Conservation (phyloP, 2,329 filamentous ascomycete genomes). For the Fusarium euwallaceae region DNA sequence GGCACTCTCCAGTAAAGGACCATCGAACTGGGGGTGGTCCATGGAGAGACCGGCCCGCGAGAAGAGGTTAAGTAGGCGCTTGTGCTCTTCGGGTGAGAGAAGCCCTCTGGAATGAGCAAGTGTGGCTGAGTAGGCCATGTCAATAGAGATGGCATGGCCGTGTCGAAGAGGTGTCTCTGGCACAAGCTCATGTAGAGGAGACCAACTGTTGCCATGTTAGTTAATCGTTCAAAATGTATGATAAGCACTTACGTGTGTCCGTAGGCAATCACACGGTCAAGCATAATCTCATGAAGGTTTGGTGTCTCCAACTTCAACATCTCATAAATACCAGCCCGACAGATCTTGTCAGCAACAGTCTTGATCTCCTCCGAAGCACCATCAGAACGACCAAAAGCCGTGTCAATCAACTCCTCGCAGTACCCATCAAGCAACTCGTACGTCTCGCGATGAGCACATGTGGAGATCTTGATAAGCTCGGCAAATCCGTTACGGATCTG, state of each 20-base stretch:
- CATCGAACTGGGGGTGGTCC: conserved; percentile 77
- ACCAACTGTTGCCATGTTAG: conserved; percentile 65
- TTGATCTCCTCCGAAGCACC: conserved; percentile 67
- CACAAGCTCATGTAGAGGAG: conserved; percentile 77
- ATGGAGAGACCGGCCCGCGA: conserved; percentile 78
- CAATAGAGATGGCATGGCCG: conserved; percentile 80
- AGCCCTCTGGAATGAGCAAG: conserved; percentile 74
- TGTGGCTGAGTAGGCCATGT: conserved; percentile 82
- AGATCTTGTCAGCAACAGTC: conserved; percentile 75
- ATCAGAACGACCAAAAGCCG: conserved; percentile 73
- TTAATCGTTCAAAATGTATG: too few relatives aligned
- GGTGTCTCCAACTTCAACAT: conserved; percentile 82
- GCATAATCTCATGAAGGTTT: conserved; percentile 79
- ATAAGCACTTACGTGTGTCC: conserved; percentile 71
- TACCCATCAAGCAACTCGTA: conserved; percentile 77
- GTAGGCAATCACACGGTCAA: conserved; percentile 80
- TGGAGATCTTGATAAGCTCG: conserved; percentile 82
- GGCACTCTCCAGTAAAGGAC: conserved; percentile 73
- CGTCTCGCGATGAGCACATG: conserved; percentile 74
- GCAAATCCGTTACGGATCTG: conserved; percentile 82
- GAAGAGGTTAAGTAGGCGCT: conserved; percentile 74
- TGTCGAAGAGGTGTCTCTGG: conserved; percentile 77
- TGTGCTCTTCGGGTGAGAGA: conserved; percentile 71
- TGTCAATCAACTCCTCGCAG: conserved; percentile 75
- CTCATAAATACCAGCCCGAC: conserved; percentile 76